Evolutionary conservation across 2,329 filamentous ascomycete genomes (phyloP).

Genomic region (Thelonectria olida): DNA sequence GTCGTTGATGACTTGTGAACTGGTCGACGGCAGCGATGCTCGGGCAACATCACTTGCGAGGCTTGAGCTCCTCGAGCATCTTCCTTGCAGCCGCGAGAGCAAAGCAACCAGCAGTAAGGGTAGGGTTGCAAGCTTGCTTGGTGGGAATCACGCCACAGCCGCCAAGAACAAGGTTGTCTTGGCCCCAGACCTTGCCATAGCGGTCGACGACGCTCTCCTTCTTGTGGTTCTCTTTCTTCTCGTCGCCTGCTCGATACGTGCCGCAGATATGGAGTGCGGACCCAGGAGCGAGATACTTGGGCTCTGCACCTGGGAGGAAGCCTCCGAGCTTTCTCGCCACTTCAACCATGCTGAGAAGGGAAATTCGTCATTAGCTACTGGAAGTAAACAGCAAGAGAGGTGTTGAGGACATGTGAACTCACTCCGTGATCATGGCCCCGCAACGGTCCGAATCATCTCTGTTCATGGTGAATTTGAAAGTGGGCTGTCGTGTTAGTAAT

Average conservation of each 20-base stretch:
- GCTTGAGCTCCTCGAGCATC: not conserved
- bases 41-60: too few species aligned
- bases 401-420: not conserved
- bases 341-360: not conserved
- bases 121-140: slow-evolving; percentile 10
- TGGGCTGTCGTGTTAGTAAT: slow-evolving; percentile 3
- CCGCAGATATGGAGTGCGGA: slow-evolving; percentile 15
- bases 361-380: not conserved
- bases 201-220: slow-evolving; percentile 2
- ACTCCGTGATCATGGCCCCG: slow-evolving; percentile 2
- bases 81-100: not conserved
- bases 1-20: too few species aligned
- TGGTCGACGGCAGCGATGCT: too few species aligned
- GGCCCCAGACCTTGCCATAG: not conserved
- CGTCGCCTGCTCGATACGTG: slow-evolving; percentile 4
- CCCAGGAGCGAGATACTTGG: slow-evolving; percentile 10
- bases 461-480: not conserved
- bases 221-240: too few species aligned
- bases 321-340: slow-evolving; percentile 8
- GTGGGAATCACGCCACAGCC: slow-evolving; percentile 10
- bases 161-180: not conserved
- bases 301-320: slow-evolving; percentile 8
- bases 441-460: not conserved
- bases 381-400: not conserved
- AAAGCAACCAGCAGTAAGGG: slow-evolving; percentile 7